phyloP scores from a whole-genome alignment of 2,329 filamentous ascomycete genomes.

The Ilyonectria robusta region DNA sequence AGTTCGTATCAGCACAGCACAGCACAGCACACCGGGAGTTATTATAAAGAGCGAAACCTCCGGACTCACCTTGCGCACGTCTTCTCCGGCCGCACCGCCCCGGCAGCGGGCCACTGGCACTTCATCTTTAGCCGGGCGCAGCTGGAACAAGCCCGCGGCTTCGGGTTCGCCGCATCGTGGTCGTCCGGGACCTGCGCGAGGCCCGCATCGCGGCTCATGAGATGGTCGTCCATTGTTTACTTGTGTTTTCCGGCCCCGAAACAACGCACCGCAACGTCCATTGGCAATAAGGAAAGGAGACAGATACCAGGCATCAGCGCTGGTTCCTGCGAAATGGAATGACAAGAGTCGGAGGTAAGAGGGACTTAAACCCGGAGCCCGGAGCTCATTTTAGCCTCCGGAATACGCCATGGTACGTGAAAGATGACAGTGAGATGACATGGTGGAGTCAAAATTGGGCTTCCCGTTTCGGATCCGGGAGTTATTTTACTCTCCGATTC shows the following conservation, averaged over 20 bases:
- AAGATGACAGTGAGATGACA: not conserved
- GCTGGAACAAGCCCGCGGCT: conserved; percentile 52
- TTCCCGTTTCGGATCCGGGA: not conserved
- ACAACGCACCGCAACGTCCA: not conserved
- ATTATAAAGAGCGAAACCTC: not conserved
- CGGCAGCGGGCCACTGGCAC: conserved; percentile 51
- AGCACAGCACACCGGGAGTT: not conserved
- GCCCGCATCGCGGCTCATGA: conserved; percentile 32
- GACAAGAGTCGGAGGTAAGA: conserved; percentile 26
- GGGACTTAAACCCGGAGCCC: conserved; percentile 36
- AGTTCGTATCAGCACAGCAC: conserved; percentile 1
- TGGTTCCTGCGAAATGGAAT: conserved; percentile 5
- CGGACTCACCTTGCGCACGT: conserved; percentile 47
- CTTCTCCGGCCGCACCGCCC: conserved; percentile 34
- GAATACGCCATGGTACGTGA: too few relatives aligned
- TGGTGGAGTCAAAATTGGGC: not conserved
- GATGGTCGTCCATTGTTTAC: conserved; percentile 39
- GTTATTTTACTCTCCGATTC: not conserved
- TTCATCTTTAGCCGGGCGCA: conserved; percentile 56
- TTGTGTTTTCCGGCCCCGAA: not conserved
- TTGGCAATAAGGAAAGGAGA: not conserved
- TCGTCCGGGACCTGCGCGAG: not conserved
- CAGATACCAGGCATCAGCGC: not conserved
- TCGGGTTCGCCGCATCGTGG: conserved; percentile 25
- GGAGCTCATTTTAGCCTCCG: conserved; percentile 33